These are phyloP conservation scores for Boletus vermiculosoides DNA, from an alignment of 768 basidiomycete genomes.

Conservation along the genomic window DNA sequence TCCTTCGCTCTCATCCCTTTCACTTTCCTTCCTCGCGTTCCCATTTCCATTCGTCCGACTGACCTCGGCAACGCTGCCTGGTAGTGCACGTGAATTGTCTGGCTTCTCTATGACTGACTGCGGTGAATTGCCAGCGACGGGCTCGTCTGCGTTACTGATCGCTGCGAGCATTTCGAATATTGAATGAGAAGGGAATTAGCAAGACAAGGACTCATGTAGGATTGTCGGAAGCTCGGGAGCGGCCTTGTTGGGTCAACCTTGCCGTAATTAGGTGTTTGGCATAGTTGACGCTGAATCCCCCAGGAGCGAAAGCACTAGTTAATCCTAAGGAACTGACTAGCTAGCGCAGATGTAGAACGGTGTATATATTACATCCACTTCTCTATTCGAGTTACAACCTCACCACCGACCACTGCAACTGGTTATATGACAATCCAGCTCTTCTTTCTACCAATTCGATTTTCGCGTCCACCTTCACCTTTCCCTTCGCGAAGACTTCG, in stretches of 20 bases:
- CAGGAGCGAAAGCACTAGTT: neutral
- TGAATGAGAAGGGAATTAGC: neutral
- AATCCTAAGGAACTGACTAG: neutral
- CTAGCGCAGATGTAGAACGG: too few relatives aligned
- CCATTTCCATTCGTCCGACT: conserved; percentile 22
- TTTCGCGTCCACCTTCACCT: conserved; percentile 7
- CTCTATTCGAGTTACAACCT: conserved; percentile 10
- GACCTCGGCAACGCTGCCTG: neutral
- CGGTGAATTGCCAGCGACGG: neutral
- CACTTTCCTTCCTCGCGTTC: neutral
- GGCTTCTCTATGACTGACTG: conserved; percentile 1
- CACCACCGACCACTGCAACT: conserved; percentile 28
- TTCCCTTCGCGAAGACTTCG: conserved; percentile 28
- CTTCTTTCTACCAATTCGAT: neutral
- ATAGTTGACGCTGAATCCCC: conserved; percentile 9
- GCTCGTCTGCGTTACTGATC: neutral
- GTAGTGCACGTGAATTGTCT: neutral
- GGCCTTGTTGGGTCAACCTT: neutral
- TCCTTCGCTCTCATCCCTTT: conserved; percentile 4
- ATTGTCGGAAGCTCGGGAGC: neutral
- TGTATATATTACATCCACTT: too few relatives aligned
- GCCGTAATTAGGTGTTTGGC: conserved; percentile 13
- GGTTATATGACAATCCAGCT: neutral
- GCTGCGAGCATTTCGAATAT: conserved; percentile 12
- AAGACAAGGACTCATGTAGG: conserved; percentile 10